Base-by-base conservation (phyloP, 495 filamentous ascomycete genomes). In the Lineolata rhizophorae region DNA sequence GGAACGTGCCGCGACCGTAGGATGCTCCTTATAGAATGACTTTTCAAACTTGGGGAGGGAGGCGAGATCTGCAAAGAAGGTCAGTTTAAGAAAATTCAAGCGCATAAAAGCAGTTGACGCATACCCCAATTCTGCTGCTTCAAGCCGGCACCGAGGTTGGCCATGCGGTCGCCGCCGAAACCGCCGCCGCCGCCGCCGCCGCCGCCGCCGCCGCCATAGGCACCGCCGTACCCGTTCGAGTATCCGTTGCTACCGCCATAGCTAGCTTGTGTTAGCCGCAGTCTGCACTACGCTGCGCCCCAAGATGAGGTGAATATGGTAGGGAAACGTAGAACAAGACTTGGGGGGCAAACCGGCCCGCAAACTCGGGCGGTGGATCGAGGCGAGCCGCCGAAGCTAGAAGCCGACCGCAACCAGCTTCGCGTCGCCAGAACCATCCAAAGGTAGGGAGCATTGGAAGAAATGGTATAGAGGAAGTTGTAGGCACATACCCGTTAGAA, bases 11-110 rank as follows among this genome's bases (percentile, higher is more conserved):
- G 69, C 51, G 18, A 97, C 87, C 36, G 67, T 64, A 3, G 71
- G 65, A 46, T 85, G 70, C 56, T 95, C 87, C 56, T 93, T 90
- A 64, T 97, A 97, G 63, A 97, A 97, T 17, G 77, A 82, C 60
- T 97, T 97, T 50, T 97, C 87, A 54, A 97, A 97, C 56, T 94
- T 94, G 40, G 87, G 84, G 15, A 97, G 48, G 16, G 72, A 57
- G 50, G 52, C 57, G 12, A 84, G 45, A 54, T 97, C 85, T 85
- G 46, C n/a, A n/a, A n/a, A 27, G 24, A 18, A 26, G 3, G 30
- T 32, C 18, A 32, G 30, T 32, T 5, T 30, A 12, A 8, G 15
- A 30, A 30, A 10, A 6, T 32, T 18, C 3, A 21, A 14, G 21
- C n/a, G 13, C 29, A 20, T 9, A 30, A 19, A 27, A 16, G 29